Evolutionary conservation across 2,329 filamentous ascomycete species (phyloP), one percentile per base, ranked within the genome.

Genomic region (Neurospora sp.): DNA sequence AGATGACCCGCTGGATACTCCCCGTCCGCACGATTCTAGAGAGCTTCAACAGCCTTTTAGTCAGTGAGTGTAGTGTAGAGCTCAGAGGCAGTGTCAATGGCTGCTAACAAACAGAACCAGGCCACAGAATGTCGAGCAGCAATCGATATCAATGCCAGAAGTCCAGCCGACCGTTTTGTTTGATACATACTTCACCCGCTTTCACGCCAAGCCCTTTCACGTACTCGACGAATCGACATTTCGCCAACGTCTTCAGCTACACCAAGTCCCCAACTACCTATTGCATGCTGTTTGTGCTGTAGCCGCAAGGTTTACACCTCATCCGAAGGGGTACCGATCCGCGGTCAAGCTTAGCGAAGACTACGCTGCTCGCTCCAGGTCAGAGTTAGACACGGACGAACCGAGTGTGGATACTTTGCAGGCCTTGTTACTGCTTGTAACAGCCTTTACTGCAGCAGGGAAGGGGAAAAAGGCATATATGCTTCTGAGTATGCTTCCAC

Each of bases 391-490:
- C 77, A 87, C 89, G 8, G 93, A 96, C 75, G 91, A 95, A 74
- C 92, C 92, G 5, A 92, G 89, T 0, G 87, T 96, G 62, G 92
- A 96, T 77, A 87, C 87, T 40, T 80, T 96, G 8, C 92, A 96
- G 78, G 86, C 92, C 2, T 83, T 95, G 17, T 81, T 97, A 66
- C 83, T 97, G 10, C 85, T 97, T 2, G 88, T 91, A 0, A 88
- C 90, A 76, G 89, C 92, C 3, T 94, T 89, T 75, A 92, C 89
- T 67, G 92, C 92, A 41, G 85, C 88, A 38, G 92, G 93, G 36
- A 89, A 91, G 75, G 92, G 92, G 17, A 95, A 92, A 80, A 96
- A 92, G 79, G 90, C 92, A 0, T 96, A 93, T 74, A 96, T 96
- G 92, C 84, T 93, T 46, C 84, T 96, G 74, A 88, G 92, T 92